A percentile compares a stretch with the other conserved stretches of the same genome.
phyloP scores from a whole-genome alignment of 805 yeast genomes.

The Ogataea pini region DNA sequence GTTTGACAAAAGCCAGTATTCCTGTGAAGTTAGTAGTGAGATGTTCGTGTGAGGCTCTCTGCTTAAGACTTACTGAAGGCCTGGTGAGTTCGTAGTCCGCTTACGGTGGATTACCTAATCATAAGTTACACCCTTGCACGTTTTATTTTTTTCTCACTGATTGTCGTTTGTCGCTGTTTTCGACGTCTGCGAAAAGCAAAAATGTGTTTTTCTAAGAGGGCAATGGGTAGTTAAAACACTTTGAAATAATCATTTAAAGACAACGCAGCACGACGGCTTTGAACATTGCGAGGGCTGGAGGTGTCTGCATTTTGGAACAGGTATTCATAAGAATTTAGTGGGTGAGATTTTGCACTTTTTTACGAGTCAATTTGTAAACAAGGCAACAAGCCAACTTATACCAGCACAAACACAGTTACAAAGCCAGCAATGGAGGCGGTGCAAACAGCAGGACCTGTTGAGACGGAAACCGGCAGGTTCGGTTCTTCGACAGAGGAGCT shows the following conservation, averaged over 20 bases:
- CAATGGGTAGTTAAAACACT: neutral
- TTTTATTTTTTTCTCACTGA: neutral
- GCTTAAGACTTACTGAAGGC: too few relatives aligned
- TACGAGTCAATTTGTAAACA: neutral
- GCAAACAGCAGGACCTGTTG: constrained; percentile 8
- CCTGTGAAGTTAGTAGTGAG: too few relatives aligned
- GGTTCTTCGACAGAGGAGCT: constrained; percentile 51
- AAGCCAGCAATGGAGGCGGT: constrained; percentile 16
- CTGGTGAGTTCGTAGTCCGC: too few relatives aligned
- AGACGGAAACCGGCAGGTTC: constrained; percentile 2
- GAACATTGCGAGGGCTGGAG: neutral
- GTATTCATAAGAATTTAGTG: neutral
- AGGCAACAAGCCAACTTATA: neutral
- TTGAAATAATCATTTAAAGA: neutral
- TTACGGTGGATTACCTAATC: neutral
- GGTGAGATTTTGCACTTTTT: neutral
- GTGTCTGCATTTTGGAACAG: neutral
- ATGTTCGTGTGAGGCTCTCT: too few relatives aligned
- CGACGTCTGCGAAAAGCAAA: constrained; percentile 3
- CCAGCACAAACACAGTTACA: neutral
- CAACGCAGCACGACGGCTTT: neutral
- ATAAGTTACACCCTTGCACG: neutral
- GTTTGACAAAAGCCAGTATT: too few relatives aligned
- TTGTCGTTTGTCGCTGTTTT: neutral
- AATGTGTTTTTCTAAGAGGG: neutral